Base-by-base conservation (phyloP, 805 yeast species). In the Candida nitratophila region DNA sequence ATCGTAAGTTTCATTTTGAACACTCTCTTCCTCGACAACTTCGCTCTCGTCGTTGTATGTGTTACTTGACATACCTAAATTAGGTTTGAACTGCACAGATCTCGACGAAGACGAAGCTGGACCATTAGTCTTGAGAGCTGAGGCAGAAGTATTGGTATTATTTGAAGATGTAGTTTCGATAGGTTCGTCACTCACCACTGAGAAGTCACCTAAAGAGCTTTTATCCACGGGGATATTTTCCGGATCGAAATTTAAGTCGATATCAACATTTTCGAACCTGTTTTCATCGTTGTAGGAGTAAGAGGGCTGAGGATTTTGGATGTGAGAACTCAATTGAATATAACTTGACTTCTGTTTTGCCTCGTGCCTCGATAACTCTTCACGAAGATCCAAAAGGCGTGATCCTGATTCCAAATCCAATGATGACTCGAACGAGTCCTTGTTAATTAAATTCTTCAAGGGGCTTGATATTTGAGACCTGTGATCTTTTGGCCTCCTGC, bases 201-300 rank as follows among this genome's bases (percentile, higher is more conserved):
- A 34, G n/a, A 34, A 34, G n/a, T 34, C 37, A 19, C 26, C 24
- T n/a, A 34, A n/a, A 8, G 37, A 34, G 11, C 17, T 12, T 34
- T 20, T 34, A 34, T 34, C 37, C 16, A 8, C 17, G 5, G 36
- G 21, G 12, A 33, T 12, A 34, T 34, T 34, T 19, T 34, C 37
- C 11, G 37, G 37, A 34, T 34, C 20, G n/a, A 34, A 51, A 17
- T 50, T 63, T 34, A 71, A 57, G 50, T 79, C 82, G 32, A 77
- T 60, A 53, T 79, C 83, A 44, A 80, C 76, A 41, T 77, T 73
- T 33, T 74, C 74, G 17, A 70, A 66, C 44, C 71, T 68, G 31
- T 71, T 70, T 37, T 77, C 80, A 6, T 70, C 70, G 22, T 68
- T 73, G n/a, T 68, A 65, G n/a, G 61, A 51, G 17, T 57, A 56